Evolutionary conservation across 1,284 basidiomycete genomes (phyloP), one percentile per base, ranked within the genome.

Genomic region (Apiotrichum akiyoshidainum): DNA sequence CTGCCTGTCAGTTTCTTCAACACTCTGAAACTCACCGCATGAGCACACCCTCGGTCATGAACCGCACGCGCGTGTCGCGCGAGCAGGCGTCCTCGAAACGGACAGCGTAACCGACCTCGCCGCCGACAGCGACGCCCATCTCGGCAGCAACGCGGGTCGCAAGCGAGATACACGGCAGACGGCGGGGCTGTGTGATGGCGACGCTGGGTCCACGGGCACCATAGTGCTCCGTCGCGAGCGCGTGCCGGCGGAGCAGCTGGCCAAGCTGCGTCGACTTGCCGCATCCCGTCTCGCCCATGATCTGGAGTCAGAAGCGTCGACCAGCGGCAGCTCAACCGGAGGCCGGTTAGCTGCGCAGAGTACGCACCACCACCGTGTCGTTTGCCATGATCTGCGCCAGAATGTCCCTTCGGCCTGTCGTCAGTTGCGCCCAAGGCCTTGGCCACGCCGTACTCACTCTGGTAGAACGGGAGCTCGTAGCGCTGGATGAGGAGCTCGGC

Each of bases 261-360:
- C 93, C 92, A 34, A 95, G 85, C 81, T 95, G 94, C 49, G 95
- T 99, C 0, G 95, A 97, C 80, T 99, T 99, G 62, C 95, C 95
- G 31, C 92, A 96, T 40, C 95, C 96, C 0, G 95, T 99, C 79
- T 99, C 95, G 54, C 94, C 95, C 17, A 99, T 82, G 26, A 99
- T 83, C 75, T 77, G 33, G 13, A 16, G 37, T 37, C 2, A 4
- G n/a, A n/a, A n/a, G n/a, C n/a, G n/a, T n/a, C n/a, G n/a, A n/a
- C n/a, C n/a, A n/a, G n/a, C n/a, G n/a, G n/a, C n/a, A n/a, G 31
- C 13, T 31, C 2, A 39, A 22, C 2, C 37, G 14, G 1, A 40
- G 17, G 7, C 14, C 2, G 31, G 22, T 4, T 40, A 37, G 16
- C 22, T 45, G 34, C 19, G 31, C 16, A 49, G n/a, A 16, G 17